Base-by-base conservation (phyloP, 140 eudicot genomes). In the Ambrosia hybrid region DNA sequence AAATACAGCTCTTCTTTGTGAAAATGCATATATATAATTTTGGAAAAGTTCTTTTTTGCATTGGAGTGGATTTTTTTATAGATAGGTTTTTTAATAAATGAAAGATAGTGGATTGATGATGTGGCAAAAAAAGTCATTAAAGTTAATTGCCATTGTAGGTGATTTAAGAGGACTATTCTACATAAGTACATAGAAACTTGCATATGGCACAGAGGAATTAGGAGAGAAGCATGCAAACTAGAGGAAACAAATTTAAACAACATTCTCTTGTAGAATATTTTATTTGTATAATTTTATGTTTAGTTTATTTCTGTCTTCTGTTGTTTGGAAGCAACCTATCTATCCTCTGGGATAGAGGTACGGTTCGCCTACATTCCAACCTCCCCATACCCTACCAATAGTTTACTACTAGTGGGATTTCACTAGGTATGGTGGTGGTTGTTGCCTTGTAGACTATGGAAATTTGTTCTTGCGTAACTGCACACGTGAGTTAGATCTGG, bases 381-480 rank as follows among this genome's bases (percentile, higher is more conserved):
- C 34, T 30, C 34, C 34, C 34, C 26, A 30, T 1, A 2, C 34
- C 34, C 34, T 30, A 30, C 34, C 34, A 30, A 30, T 30, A 30
- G 34, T 30, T 30, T 30, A 30, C 34, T 30, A 30, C 34, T 30
- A 30, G 34, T 30, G 34, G 34, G 2, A 30, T 30, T 30, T 30
- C 34, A 30, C 34, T 30, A 2, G 2, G 34, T 30, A 30, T 30
- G 34, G 34, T 30, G 26, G 34, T 30, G 34, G 34, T 30, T 30
- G 34, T 46, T 59, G 51, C 70, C 38, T 56, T 59, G 13, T 30
- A 33, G 48, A 60, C 21, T 48, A 48, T 10, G 51, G 21, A 48
- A 36, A 16, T 46, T 61, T 12, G 70, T 36, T 60, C 39, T 9
- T 34, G 70, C 46, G 77, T 48, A 73, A 71, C 16, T 71, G 67